phyloP scores from a whole-genome alignment of 192 early-diverging fungal species.

The Spinellus fusiger region DNA sequence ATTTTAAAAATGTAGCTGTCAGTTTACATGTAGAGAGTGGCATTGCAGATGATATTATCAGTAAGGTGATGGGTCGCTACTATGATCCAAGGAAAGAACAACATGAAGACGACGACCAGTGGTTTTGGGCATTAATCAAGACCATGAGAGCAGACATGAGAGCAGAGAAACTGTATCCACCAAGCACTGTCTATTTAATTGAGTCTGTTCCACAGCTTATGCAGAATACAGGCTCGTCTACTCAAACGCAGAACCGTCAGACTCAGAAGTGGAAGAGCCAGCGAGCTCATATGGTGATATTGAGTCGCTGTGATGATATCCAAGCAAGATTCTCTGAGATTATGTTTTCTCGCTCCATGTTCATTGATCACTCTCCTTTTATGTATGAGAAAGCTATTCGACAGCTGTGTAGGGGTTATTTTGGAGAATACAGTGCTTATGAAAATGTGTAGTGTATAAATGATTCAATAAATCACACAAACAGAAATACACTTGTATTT shows the following conservation, averaged over 20 bases:
- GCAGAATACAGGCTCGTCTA: slow-evolving; percentile 13
- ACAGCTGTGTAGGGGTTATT: slow-evolving; percentile 28
- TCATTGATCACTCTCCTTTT: slow-evolving; percentile 69
- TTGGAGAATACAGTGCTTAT: slow-evolving; percentile 6
- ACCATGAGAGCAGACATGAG: slow-evolving; percentile 80
- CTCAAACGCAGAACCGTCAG: slow-evolving; percentile 14
- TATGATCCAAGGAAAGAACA: slow-evolving; percentile 9
- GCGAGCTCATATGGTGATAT: slow-evolving; percentile 37
- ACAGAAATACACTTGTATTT: not conserved
- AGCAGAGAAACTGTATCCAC: slow-evolving; percentile 81
- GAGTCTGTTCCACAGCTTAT: slow-evolving; percentile 45
- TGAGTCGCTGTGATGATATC: slow-evolving; percentile 70
- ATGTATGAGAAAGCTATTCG: slow-evolving; percentile 54
- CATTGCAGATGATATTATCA: slow-evolving; percentile 59
- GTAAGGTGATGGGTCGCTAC: slow-evolving; percentile 43
- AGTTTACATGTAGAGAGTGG: slow-evolving; percentile 54
- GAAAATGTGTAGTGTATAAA: too few relatives aligned
- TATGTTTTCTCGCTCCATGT: slow-evolving; percentile 72
- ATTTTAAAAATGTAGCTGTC: slow-evolving; percentile 68
- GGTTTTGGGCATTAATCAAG: slow-evolving; percentile 79
- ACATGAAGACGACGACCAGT: slow-evolving; percentile 59
- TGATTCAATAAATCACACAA: not conserved
- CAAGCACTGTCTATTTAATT: slow-evolving; percentile 63
- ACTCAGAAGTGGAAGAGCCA: slow-evolving; percentile 30
- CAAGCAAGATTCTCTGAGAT: slow-evolving; percentile 73